Evolutionary conservation across 345 rosid species (phyloP), one percentile per base, ranked within the genome.

Genomic region (Pelargonium nanum): DNA sequence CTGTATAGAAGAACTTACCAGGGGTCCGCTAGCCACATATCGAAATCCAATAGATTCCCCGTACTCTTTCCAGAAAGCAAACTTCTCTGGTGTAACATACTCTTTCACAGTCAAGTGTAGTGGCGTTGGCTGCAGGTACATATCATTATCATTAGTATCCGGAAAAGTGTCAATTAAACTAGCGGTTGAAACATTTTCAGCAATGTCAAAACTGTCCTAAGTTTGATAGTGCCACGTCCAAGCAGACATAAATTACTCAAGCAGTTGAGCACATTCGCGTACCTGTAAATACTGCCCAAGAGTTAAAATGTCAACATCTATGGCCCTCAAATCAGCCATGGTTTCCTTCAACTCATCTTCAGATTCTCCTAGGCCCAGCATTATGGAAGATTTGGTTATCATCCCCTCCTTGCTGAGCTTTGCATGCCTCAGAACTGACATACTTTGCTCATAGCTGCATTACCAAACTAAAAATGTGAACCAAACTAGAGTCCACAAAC

Each of bases 201-300:
- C 48, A 40, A 40, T 17, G 15, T 26, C 45, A 19, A 51, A 22
- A 34, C 52, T 7, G 15, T 2, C 48, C 9, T 2, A 12, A 40
- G 15, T 40, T 40, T 40, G 17, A 40, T 40, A 40, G 48, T 9
- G 48, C 48, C 48, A 40, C n/a, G n/a, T n/a, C n/a, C n/a, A n/a
- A n/a, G n/a, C n/a, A n/a, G n/a, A n/a, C n/a, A n/a, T n/a, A n/a
- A n/a, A n/a, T 40, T 40, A 40, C 48, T 40, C 48, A 10, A 40
- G 13, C 48, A 40, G 48, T 40, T 6, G 13, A 9, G 58, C 44
- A 68, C n/a, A 56, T 45, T 4, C 56, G 26, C 16, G 67, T 74
- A 89, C 99, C 97, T 90, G 99, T 73, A 94, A 72, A 79, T 90
- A 94, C 68, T 94, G 99, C 30, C 99, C 99, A 53, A 90, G 84